Evolutionary conservation across 176 grass and related monocot genomes (phyloP).

Genomic region (Sorghum bicolor): Sorghum_bicolor_NCBIv3 NC_012876.2:64855501-64856000

Average conservation of each 20-base stretch:
- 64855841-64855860: constrained; percentile 89
- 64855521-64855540: constrained; percentile 92
- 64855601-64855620: constrained; percentile 58
- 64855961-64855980: constrained; percentile 24
- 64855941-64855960: constrained; percentile 59
- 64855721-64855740: constrained; percentile 87
- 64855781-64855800: constrained; percentile 31
- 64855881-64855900: constrained; percentile 78
- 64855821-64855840: constrained; percentile 92
- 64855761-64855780: constrained; percentile 40
- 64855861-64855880: constrained; percentile 44
- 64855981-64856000: neutral
- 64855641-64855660: constrained; percentile 97
- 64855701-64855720: constrained; percentile 48
- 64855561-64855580: constrained; percentile 99
- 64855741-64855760: constrained; percentile 75
- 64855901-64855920: constrained; percentile 97
- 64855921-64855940: constrained; percentile 97
- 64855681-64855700: constrained; percentile 89
- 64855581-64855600: constrained; percentile 88
- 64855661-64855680: constrained; percentile 91
- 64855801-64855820: constrained; percentile 84
- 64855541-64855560: constrained; percentile 91
- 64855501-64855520: constrained; percentile 90
- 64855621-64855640: constrained; percentile 56